Conservation (phyloP, 2,329 filamentous ascomycete genomes). For the Didymella glomerata region DNA sequence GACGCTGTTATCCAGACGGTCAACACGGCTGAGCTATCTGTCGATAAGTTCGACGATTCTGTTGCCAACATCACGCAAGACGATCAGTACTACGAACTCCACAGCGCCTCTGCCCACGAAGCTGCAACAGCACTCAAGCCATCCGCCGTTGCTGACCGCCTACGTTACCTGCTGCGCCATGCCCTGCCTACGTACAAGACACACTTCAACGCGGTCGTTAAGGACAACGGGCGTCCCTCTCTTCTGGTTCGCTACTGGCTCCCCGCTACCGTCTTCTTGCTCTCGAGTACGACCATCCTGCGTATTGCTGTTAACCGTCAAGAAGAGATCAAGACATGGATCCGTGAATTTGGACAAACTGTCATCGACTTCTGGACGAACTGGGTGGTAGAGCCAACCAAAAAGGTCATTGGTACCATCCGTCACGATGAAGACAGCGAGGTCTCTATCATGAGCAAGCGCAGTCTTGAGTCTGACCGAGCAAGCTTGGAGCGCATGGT, state of each 20-base stretch:
- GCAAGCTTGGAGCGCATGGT: constrained; percentile 97
- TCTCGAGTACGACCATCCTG: constrained; percentile 85
- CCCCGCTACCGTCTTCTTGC: constrained; percentile 72
- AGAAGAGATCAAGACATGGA: constrained; percentile 81
- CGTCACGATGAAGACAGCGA: constrained; percentile 91
- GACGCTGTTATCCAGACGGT: constrained; percentile 82
- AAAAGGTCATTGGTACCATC: constrained; percentile 88
- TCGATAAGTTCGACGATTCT: constrained; percentile 64
- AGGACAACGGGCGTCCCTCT: constrained; percentile 77
- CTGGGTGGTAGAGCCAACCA: constrained; percentile 88
- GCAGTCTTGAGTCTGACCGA: constrained; percentile 87
- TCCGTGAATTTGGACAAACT: constrained; percentile 79
- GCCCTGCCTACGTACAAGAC: constrained; percentile 73
- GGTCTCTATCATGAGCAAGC: constrained; percentile 94
- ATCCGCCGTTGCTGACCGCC: constrained; percentile 69
- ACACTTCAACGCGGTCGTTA: constrained; percentile 64
- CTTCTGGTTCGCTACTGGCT: constrained; percentile 87
- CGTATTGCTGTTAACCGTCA: constrained; percentile 77
- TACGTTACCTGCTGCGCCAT: constrained; percentile 73
- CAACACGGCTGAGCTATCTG: constrained; percentile 65
- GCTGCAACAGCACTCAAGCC: constrained; percentile 49
- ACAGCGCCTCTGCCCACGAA: constrained; percentile 50
- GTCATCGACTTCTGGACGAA: constrained; percentile 92
- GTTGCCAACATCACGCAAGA: constrained; percentile 65
- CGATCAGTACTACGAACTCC: constrained; percentile 56